These are phyloP conservation scores for Coemansia erecta DNA, from an alignment of 192 early-diverging fungal genomes.

Conservation along the genomic window DNA sequence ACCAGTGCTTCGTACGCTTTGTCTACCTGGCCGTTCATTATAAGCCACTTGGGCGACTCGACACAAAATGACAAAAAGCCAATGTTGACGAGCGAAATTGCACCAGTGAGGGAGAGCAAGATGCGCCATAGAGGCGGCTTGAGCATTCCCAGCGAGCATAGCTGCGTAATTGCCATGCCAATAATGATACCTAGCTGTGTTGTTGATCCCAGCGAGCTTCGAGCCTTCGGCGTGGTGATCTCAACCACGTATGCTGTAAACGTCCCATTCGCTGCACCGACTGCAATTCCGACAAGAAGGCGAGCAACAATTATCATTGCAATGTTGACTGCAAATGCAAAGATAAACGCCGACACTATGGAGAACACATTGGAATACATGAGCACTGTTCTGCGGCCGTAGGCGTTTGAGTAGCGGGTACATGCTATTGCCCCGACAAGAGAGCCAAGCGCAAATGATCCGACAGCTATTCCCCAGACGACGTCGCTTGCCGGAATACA, in stretches of 20 bases:
- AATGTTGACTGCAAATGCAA: slow-evolving; percentile 56
- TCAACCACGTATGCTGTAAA: slow-evolving; percentile 72
- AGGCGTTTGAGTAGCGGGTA: slow-evolving; percentile 52
- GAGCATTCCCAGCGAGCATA: slow-evolving; percentile 58
- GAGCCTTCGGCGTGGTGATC: slow-evolving; percentile 64
- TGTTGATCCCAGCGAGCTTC: slow-evolving; percentile 66
- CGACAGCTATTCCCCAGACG: slow-evolving; percentile 55
- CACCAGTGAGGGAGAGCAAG: slow-evolving; percentile 58
- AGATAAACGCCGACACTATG: slow-evolving; percentile 57
- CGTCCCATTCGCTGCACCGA: slow-evolving; percentile 60
- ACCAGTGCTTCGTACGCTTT: slow-evolving; percentile 54
- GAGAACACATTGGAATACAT: slow-evolving; percentile 64
- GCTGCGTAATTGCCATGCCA: slow-evolving; percentile 67
- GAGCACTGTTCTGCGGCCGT: slow-evolving; percentile 63
- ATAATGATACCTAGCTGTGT: slow-evolving; percentile 71
- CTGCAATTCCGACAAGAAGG: slow-evolving; percentile 64
- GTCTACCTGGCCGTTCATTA: slow-evolving; percentile 54
- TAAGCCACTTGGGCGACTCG: slow-evolving; percentile 75
- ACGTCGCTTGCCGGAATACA: slow-evolving; percentile 34
- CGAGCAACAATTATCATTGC: slow-evolving; percentile 65
- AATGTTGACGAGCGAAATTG: slow-evolving; percentile 54
- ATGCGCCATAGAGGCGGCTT: slow-evolving; percentile 68
- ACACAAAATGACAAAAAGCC: slow-evolving; percentile 62
- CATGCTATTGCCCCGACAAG: slow-evolving; percentile 61
- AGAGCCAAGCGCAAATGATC: slow-evolving; percentile 59